Evolutionary conservation across 352 stramenopile species (phyloP).

Genomic region (Peronosclerospora sorghi): DNA sequence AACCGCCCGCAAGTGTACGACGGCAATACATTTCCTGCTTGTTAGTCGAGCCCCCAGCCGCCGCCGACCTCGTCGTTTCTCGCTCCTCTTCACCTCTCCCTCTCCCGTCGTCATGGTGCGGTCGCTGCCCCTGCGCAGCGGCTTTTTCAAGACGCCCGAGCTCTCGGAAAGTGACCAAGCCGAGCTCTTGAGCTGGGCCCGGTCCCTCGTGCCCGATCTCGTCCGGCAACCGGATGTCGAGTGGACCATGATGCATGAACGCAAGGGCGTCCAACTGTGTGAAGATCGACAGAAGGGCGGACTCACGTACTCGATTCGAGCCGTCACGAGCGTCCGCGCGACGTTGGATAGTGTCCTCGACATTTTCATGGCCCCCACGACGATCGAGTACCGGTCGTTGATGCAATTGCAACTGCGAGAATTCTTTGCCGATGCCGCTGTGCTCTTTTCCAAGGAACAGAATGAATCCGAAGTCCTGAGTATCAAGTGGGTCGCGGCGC

Average conservation of each 20-base stretch:
- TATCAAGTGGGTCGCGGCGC: constrained; percentile 71
- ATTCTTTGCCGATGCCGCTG: constrained; percentile 52
- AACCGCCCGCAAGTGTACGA: constrained; percentile 12
- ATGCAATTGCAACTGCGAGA: constrained; percentile 72
- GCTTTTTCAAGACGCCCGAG: constrained; percentile 62
- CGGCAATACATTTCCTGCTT: too few relatives aligned
- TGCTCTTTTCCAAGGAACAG: constrained; percentile 66
- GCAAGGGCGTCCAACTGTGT: constrained; percentile 52
- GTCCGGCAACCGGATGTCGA: constrained; percentile 55
- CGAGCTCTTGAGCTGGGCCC: constrained; percentile 65
- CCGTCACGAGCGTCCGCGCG: constrained; percentile 40
- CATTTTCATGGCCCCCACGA: constrained; percentile 54
- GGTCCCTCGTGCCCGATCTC: constrained; percentile 56
- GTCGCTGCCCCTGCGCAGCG: constrained; percentile 60
- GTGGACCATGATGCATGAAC: constrained; percentile 68
- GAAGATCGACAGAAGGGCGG: constrained; percentile 77
- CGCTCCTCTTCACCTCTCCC: neutral
- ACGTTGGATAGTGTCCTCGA: constrained; percentile 71
- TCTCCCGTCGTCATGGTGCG: constrained; percentile 33
- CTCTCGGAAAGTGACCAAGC: constrained; percentile 49
- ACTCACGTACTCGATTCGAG: constrained; percentile 68
- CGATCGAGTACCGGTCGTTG: constrained; percentile 48
- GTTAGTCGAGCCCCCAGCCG: neutral
- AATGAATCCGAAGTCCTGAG: constrained; percentile 66
- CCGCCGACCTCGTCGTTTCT: neutral